Evolutionary conservation across 306 rosid species (phyloP), one percentile per base, ranked within the genome.

Genomic region (Glycine soja): DNA sequence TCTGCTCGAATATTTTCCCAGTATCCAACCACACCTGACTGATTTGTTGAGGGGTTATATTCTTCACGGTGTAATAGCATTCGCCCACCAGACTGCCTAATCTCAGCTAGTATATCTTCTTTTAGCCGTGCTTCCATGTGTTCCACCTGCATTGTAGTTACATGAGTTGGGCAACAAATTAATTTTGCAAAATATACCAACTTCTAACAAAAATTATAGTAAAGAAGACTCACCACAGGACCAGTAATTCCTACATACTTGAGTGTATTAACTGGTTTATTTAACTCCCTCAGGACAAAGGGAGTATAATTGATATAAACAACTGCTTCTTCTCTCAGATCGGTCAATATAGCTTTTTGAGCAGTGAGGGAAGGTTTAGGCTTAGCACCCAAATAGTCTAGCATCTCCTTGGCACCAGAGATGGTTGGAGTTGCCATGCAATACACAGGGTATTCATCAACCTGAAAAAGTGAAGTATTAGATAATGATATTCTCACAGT

Each of bases 401-500:
- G 85, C 91, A 92, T 91, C 88, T 89, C 93, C 90, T 87, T 89
- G 80, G 97, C 97, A 84, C 97, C 97, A 73, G 88, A 70, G 75
- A 90, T 82, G 59, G 92, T 89, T 48, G 97, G 97, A 67, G 97
- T 90, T 80, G 95, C 97, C 95, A 90, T 92, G 85, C 97, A 90
- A 77, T 89, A 92, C 66, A 92, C 91, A 53, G 97, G 92, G 87
- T 87, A 92, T 81, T 87, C 92, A 80, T 92, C 88, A 85, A 92
- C 97, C 97, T 92, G 79, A 77, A 76, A 61, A 62, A 72, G 76
- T 19, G 65, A 71, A 62, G 47, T 16, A 65, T 79, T 50, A 74
- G 80, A 78, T 67, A 47, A 54, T 50, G 62, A 67, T 66, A 77
- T 40, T 40, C 18, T 58, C 51, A 53, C 13, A 34, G 46, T 82